Evolutionary conservation across 2,329 filamentous ascomycete species (phyloP), one percentile per base, ranked within the genome.

Genomic region (Calonectria henricotiae): DNA sequence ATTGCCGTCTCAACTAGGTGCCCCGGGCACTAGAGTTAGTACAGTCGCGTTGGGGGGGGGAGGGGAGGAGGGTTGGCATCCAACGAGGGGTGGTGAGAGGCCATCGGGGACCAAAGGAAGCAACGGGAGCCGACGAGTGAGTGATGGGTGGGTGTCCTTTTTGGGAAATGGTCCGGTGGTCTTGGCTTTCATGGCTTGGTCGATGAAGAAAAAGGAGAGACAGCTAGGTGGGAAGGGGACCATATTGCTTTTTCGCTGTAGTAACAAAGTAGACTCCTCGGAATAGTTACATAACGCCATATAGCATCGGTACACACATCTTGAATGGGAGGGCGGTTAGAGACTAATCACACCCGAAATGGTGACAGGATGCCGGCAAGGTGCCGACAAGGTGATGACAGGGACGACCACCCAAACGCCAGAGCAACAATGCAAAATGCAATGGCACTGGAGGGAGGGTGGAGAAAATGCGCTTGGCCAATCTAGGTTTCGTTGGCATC

Each of bases 141-240:
- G 67, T 51, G 61, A 32, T 71, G 37, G 51, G 41, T 47, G 60
- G 41, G 46, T 63, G 37, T 54, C 58, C 55, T 47, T 66, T 51
- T 68, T 68, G 63, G 37, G 60, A 25, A 74, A 66, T 44, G 47
- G 62, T 71, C 62, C 68, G 73, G 68, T 65, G 71, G 75, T 75
- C 62, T 68, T 62, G 37, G 67, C 46, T 46, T 64, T 63, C 62
- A 64, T 66, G 70, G 62, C 37, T 41, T 60, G 51, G 25, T 23
- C 35, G 43, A 54, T 44, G 58, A 32, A 55, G 51, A 55, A 54
- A 44, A 44, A 68, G 35, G 25, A 44, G 32, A 58, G 37, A 32
- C 46, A 39, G 37, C 30, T 11, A 27, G 32, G 54, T 35, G 27
- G 55, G 46, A 49, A n/a, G 23, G 23, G 11, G 46, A 30, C 4